These are phyloP conservation scores for Hypoxylon sp. DNA, from an alignment of 2,329 filamentous ascomycete species.

Conservation along the genomic window DNA sequence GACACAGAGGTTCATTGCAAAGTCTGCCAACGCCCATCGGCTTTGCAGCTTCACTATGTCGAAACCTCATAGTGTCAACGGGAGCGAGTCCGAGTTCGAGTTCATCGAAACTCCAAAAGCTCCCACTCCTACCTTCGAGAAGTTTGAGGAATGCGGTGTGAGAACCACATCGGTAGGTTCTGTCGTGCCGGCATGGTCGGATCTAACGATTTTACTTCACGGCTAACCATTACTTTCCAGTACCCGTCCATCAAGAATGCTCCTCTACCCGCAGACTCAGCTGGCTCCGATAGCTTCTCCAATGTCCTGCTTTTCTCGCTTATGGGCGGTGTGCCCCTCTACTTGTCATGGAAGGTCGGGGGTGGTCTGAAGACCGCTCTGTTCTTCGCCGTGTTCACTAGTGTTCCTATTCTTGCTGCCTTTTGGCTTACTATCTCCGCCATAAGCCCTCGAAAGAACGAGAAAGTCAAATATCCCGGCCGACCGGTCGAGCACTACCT, in stretches of 20 bases:
- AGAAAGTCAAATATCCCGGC: conserved; percentile 89
- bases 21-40: conserved; percentile 42
- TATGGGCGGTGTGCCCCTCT: conserved; percentile 80
- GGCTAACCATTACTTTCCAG: conserved; percentile 62
- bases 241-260: conserved; percentile 93
- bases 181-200: conserved; percentile 1
- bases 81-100: conserved; percentile 72
- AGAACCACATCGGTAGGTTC: conserved; percentile 67
- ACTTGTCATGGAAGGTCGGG: conserved; percentile 84
- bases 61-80: conserved; percentile 63
- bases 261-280: conserved; percentile 89
- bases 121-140: conserved; percentile 64
- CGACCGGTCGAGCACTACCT: conserved; percentile 93
- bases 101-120: conserved; percentile 73
- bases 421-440: conserved; percentile 88
- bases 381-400: conserved; percentile 85
- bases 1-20: conserved; percentile 33
- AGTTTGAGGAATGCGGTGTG: conserved; percentile 69
- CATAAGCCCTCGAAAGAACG: conserved; percentile 89
- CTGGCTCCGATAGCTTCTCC: conserved; percentile 89
- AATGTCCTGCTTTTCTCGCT: conserved; percentile 81
- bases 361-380: conserved; percentile 90
- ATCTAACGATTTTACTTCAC: conserved; percentile 13
- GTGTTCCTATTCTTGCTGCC: conserved; percentile 81
- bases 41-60: conserved; percentile 61